Conservation (phyloP, 2,329 filamentous ascomycete species). For the Fonsecaea nubica region DNA sequence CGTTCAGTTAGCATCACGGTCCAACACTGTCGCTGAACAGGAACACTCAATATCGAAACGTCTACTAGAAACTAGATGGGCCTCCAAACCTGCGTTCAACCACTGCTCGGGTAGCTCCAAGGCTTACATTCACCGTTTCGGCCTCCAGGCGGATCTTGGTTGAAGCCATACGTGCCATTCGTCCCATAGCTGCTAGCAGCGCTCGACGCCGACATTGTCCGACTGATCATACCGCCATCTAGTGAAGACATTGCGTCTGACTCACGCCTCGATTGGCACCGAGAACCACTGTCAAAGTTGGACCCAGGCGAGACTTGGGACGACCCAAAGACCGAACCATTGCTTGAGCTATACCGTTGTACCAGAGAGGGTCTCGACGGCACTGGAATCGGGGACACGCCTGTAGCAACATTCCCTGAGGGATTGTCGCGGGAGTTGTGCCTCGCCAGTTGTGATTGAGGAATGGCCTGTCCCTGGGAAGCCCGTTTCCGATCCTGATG, state of each 20-base stretch:
- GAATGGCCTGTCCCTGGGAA: constrained; percentile 10
- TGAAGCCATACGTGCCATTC: constrained; percentile 22
- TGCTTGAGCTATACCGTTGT: constrained; percentile 25
- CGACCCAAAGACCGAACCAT: constrained; percentile 22
- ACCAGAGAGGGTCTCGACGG: constrained; percentile 23
- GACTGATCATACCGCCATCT: constrained; percentile 21
- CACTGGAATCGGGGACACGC: constrained; percentile 16
- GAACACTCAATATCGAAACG: not conserved
- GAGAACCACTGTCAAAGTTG: constrained; percentile 16
- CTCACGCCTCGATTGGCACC: constrained; percentile 24
- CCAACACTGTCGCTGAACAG: not conserved
- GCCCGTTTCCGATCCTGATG: constrained; percentile 25
- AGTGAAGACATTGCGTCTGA: constrained; percentile 28
- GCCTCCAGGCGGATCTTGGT: constrained; percentile 12
- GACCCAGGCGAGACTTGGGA: constrained; percentile 17
- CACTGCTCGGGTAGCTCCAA: not conserved
- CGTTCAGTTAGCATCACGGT: not conserved
- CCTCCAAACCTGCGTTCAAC: not conserved
- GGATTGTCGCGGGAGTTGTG: constrained; percentile 13
- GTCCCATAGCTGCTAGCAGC: constrained; percentile 28
- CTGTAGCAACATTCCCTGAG: not conserved
- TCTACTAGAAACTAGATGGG: not conserved
- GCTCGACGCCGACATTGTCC: constrained; percentile 28
- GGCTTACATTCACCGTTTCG: constrained; percentile 3
- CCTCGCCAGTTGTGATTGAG: constrained; percentile 16